These are phyloP conservation scores for Actinomucor elegans DNA, from an alignment of 371 early-diverging fungal genomes.

Conservation along the genomic window DNA sequence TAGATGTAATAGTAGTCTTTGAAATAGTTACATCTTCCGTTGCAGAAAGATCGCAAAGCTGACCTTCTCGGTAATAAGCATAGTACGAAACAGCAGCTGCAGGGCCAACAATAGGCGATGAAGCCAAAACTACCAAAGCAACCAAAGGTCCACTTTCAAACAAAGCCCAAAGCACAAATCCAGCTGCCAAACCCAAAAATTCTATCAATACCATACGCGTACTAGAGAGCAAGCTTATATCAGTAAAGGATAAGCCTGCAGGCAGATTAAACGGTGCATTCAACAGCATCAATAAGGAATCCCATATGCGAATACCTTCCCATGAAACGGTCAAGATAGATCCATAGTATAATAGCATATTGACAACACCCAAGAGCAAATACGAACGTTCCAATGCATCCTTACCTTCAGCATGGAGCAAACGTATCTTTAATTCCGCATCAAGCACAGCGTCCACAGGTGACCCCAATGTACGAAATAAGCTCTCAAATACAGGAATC, in stretches of 20 bases:
- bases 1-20: background rate
- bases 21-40: no score
- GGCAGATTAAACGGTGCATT: slow-evolving; percentile 19
- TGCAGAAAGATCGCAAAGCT: no score
- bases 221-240: slow-evolving; percentile 9
- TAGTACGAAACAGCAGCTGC: slow-evolving; percentile 19
- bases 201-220: slow-evolving; percentile 18
- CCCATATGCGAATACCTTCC: slow-evolving; percentile 19
- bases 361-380: slow-evolving; percentile 18
- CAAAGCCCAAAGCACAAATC: slow-evolving; percentile 16
- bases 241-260: slow-evolving; percentile 9
- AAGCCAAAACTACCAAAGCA: background rate
- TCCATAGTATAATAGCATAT: slow-evolving; percentile 15
- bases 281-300: slow-evolving; percentile 16
- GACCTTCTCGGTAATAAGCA: slow-evolving; percentile 22
- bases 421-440: background rate
- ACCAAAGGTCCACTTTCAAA: slow-evolving; percentile 10
- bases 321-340: background rate
- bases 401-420: slow-evolving; percentile 15
- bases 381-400: slow-evolving; percentile 19
- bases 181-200: background rate
- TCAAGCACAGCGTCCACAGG: slow-evolving; percentile 1
- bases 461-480: slow-evolving; percentile 8
- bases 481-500: background rate
- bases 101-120: slow-evolving; percentile 19